These are phyloP conservation scores for Dactylellina cionopaga DNA, from an alignment of 2,329 filamentous ascomycete genomes.

Conservation along the genomic window DNA sequence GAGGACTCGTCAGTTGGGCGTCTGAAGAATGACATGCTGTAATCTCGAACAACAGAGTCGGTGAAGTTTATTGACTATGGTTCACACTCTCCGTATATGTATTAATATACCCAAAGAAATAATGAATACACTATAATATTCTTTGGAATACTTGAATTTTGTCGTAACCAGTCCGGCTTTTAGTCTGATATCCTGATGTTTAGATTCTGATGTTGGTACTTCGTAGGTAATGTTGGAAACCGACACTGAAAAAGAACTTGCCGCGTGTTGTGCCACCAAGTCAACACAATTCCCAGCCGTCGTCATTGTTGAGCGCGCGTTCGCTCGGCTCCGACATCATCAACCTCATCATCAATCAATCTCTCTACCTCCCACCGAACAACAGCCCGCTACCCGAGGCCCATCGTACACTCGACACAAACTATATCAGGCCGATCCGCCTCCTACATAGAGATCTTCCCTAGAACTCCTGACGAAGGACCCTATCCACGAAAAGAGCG, in stretches of 20 bases:
- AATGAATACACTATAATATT: too few relatives aligned
- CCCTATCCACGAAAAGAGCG: neutral
- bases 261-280: constrained; percentile 2
- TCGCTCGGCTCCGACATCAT: constrained; percentile 9
- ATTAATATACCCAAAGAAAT: too few relatives aligned
- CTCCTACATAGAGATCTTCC: neutral
- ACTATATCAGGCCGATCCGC: neutral
- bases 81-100: too few relatives aligned
- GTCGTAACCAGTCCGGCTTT: too few relatives aligned
- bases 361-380: too few relatives aligned
- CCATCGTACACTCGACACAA: neutral
- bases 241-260: too few relatives aligned
- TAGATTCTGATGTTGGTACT: too few relatives aligned
- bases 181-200: too few relatives aligned
- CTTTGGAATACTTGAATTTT: too few relatives aligned
- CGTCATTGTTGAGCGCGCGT: constrained; percentile 5
- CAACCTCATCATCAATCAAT: neutral
- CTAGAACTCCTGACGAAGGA: neutral
- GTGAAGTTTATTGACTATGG: too few relatives aligned
- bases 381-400: too few relatives aligned
- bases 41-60: neutral
- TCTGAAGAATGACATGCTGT: constrained; percentile 48
- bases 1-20: constrained; percentile 38
- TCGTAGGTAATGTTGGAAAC: too few relatives aligned
- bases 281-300: neutral